Base-by-base conservation (phyloP, 441 rosid species). In the Isatis lusitanica region DNA sequence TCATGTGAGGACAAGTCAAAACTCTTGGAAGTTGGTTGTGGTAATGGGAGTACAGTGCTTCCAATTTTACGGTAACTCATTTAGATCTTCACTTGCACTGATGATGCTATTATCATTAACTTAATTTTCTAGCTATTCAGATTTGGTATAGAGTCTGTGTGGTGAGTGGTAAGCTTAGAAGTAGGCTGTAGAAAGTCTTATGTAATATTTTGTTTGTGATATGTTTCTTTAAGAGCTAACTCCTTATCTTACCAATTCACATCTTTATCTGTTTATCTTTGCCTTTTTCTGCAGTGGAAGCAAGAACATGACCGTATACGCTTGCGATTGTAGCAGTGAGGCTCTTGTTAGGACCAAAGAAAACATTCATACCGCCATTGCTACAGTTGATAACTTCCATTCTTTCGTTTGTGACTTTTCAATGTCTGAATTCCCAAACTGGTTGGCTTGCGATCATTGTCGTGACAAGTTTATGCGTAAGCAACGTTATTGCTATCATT, bases 11-110 rank as follows among this genome's bases (percentile, higher is more conserved):
- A 79, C 44, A 80, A 80, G 51, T 76, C 87, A 4, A 88, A 80
- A 81, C 82, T 90, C 55, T 84, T 94, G 81, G 98, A 92, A 85
- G 88, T 90, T 17, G 99, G 98, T 17, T 90, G 98, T 70, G 99
- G 99, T 46, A 94, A 82, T 83, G 98, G 98, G 28, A 92, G 97
- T 78, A 83, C 97, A 1, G 84, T 81, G 28, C 86, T 89, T 79
- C 95, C 98, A 9, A 82, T 92, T 73, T 72, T 94, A 61, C 85
- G 94, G 95, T 94, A 87, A 70, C 42, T 64, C 47, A 11, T 60
- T 44, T 53, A 2, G 15, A 26, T 33, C 21, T 71, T 24, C 47
- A 9, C 33, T 39, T 26, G 21, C 16, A 13, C 3, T 35, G 16
- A 17, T 35, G 16, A 17, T 13, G 12, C 47, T 65, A 65, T 7